Conservation (phyloP, 106 monocot species). For the Iris macrosiphon region DNA sequence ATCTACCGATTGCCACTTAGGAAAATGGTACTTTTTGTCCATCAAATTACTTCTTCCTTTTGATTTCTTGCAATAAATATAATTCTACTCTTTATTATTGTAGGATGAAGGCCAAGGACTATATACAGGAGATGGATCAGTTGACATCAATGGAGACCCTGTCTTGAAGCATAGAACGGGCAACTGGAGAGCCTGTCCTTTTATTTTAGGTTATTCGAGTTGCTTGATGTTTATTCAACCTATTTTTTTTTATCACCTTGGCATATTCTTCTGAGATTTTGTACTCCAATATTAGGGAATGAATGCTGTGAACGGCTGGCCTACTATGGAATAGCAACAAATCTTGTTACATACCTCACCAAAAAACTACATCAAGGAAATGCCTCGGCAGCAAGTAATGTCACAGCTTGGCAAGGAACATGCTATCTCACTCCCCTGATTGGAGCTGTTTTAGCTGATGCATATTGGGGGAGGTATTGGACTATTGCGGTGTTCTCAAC, state of each 20-base stretch:
- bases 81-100: neutral
- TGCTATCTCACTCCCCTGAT: slow-evolving; percentile 79
- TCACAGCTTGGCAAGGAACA: slow-evolving; percentile 88
- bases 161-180: slow-evolving; percentile 33
- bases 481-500: slow-evolving; percentile 83
- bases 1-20: too few species aligned
- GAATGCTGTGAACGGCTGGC: slow-evolving; percentile 91
- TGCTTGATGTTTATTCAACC: neutral
- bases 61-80: too few species aligned
- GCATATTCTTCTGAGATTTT: neutral
- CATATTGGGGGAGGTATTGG: slow-evolving; percentile 91
- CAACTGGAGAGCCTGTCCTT: slow-evolving; percentile 45
- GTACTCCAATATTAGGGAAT: slow-evolving; percentile 32
- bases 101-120: slow-evolving; percentile 20
- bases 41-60: too few species aligned
- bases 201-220: slow-evolving; percentile 32
- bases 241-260: neutral
- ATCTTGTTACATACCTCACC: slow-evolving; percentile 81
- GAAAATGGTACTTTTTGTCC: neutral
- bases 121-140: slow-evolving; percentile 40
- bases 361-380: slow-evolving; percentile 73
- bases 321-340: slow-evolving; percentile 79
- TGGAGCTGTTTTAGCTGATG: slow-evolving; percentile 89
- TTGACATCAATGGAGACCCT: slow-evolving; percentile 42
- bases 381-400: slow-evolving; percentile 73